phyloP scores from a whole-genome alignment of 768 basidiomycete species.

The Rhizopogon roseolus region DNA sequence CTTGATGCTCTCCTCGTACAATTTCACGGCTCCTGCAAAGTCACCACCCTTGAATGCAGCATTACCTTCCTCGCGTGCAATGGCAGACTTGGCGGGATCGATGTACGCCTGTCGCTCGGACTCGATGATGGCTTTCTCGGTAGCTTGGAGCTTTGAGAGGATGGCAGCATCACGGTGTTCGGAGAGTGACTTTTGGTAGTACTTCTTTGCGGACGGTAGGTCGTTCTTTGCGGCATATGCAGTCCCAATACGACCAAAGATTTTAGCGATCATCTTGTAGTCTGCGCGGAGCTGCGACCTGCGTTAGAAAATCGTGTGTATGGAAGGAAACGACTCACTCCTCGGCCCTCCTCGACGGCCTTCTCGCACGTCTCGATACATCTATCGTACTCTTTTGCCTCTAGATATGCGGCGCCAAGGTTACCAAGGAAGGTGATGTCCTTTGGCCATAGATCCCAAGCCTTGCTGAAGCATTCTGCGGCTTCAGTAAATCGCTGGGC shows the following conservation, averaged over 20 bases:
- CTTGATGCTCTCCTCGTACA: conserved; percentile 95
- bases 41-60: conserved; percentile 86
- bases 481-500: conserved; percentile 79
- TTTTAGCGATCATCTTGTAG: conserved; percentile 94
- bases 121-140: conserved; percentile 76
- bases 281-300: conserved; percentile 71
- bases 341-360: conserved; percentile 93
- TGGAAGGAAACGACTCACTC: conserved; percentile 35
- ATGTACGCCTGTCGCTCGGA: conserved; percentile 80
- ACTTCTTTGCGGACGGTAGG: conserved; percentile 75
- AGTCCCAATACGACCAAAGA: conserved; percentile 83
- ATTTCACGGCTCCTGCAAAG: conserved; percentile 87
- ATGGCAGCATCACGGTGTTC: conserved; percentile 96
- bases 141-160: conserved; percentile 82
- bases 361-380: conserved; percentile 90
- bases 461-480: conserved; percentile 68
- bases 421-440: conserved; percentile 94
- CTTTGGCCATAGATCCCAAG: conserved; percentile 92
- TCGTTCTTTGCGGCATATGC: conserved; percentile 83
- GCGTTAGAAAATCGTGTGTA: not conserved
- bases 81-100: conserved; percentile 76
- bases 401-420: conserved; percentile 85
- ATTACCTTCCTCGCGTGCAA: conserved; percentile 91
- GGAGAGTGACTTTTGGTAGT: conserved; percentile 87
- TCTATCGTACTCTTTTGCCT: conserved; percentile 88